Evolutionary conservation across 495 filamentous ascomycete species (phyloP).

Genomic region (Hyaloscypha bicolor): DNA sequence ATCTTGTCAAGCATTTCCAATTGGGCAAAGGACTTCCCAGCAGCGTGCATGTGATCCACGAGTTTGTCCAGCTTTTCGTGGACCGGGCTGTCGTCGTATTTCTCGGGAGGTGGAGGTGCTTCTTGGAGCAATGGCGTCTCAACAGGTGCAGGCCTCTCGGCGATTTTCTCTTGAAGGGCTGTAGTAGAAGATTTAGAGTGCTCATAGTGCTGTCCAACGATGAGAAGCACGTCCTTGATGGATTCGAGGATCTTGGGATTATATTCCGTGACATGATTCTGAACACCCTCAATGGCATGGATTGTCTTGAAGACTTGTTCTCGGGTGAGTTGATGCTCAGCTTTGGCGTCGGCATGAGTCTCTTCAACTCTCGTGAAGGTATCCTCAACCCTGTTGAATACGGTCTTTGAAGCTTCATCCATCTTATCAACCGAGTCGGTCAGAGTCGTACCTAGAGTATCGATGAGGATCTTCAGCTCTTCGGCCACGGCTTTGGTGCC

Average conservation of each 20-base stretch:
- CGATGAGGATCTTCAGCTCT: conserved; percentile 80
- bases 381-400: conserved; percentile 76
- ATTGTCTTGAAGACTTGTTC: conserved; percentile 73
- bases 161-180: conserved; percentile 56
- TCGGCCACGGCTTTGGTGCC: conserved; percentile 78
- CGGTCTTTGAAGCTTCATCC: conserved; percentile 79
- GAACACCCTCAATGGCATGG: conserved; percentile 71
- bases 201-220: conserved; percentile 83
- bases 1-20: conserved; percentile 84
- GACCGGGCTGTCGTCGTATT: conserved; percentile 71
- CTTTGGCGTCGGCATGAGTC: conserved; percentile 68
- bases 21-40: conserved; percentile 59
- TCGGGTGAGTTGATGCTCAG: conserved; percentile 75
- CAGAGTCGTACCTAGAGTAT: conserved; percentile 79
- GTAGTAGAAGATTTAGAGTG: conserved; percentile 54
- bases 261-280: conserved; percentile 74
- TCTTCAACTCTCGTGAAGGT: conserved; percentile 77
- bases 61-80: conserved; percentile 88
- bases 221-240: conserved; percentile 77
- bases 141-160: conserved; percentile 40
- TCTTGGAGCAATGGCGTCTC: conserved; percentile 39
- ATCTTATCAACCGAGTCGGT: conserved; percentile 84
- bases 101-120: conserved; percentile 43
- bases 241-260: conserved; percentile 83
- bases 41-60: conserved; percentile 62